Evolutionary conservation across 805 yeast genomes (phyloP), one percentile per base, ranked within the genome.

Genomic region (Candida stauntonica): DNA sequence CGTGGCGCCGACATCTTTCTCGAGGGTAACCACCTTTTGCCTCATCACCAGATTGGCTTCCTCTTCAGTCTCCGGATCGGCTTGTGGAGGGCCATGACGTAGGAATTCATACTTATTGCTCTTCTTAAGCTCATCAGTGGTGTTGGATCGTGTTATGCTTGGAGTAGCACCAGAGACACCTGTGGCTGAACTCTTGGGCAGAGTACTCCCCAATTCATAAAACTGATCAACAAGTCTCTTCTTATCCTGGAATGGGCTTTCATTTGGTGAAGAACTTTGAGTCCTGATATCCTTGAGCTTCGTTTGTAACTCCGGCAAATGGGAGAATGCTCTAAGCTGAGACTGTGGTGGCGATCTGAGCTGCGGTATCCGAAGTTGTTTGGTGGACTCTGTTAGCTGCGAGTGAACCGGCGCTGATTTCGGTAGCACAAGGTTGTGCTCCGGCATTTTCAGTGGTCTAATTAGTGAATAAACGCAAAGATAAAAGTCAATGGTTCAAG

Each of bases 161-260:
- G 43, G 46, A 2, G 45, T 41, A 7, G 20, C 20, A 8, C 36
- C 28, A 6, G 19, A 28, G 8, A 6, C 18, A 7, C 17, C 30
- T 12, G 16, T 18, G 14, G 24, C 11, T 21, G 24, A 12, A 14
- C 19, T 9, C 23, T 27, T 41, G 16, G 44, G 32, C 5, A 42
- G 26, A 3, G 50, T 42, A 1, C 33, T 13, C 6, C 29, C 35
- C 13, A 36, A 34, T 11, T 42, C 44, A 23, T 47, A 50, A 31
- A 50, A 50, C 39, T 50, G 54, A 17, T 50, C 50, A 6, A 50
- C 54, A 1, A 50, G 41, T 17, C 51, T 26, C 16, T 43, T 30
- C 39, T 42, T 43, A 8, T 35, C 38, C 6, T 18, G 17, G 30
- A 33, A 37, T 12, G 41, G 36, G 26, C 28, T 26, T 13, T 41